phyloP scores from a whole-genome alignment of 768 basidiomycete species.

The Rhizopogon vulgaris region DNA sequence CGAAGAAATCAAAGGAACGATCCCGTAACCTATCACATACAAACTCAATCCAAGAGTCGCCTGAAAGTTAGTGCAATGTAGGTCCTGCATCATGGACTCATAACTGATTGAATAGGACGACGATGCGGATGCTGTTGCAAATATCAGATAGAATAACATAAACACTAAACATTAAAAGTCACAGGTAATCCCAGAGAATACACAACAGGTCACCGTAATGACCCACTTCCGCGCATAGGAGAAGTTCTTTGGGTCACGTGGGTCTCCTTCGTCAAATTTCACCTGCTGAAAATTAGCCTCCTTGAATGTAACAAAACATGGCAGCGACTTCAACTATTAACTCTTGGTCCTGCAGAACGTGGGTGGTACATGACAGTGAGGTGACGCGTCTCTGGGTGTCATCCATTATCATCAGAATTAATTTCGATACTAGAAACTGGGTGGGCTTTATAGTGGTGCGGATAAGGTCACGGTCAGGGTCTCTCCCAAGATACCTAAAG shows the following conservation, averaged over 20 bases:
- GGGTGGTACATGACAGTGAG: background rate
- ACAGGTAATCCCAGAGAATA: conserved; percentile 19
- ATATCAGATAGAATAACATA: background rate
- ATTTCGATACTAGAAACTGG: background rate
- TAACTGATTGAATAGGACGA: conserved; percentile 51
- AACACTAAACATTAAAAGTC: background rate
- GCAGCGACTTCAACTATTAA: background rate
- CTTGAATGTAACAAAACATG: background rate
- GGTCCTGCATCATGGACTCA: conserved; percentile 43
- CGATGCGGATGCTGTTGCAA: conserved; percentile 37
- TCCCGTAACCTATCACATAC: conserved; percentile 53
- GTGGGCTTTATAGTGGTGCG: background rate
- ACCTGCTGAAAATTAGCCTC: conserved; percentile 19
- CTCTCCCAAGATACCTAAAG: background rate
- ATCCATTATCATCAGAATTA: background rate
- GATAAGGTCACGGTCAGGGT: background rate
- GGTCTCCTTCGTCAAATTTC: conserved; percentile 33
- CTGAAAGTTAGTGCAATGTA: conserved; percentile 38
- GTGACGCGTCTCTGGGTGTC: background rate
- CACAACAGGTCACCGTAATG: conserved; percentile 27
- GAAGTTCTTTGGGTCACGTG: conserved; percentile 33
- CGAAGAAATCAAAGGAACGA: conserved; percentile 56
- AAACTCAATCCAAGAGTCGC: conserved; percentile 44
- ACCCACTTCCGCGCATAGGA: conserved; percentile 34
- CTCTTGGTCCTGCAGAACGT: background rate